Evolutionary conservation across 1,284 basidiomycete genomes (phyloP).

Genomic region (Ceratobasidium sp.): DNA sequence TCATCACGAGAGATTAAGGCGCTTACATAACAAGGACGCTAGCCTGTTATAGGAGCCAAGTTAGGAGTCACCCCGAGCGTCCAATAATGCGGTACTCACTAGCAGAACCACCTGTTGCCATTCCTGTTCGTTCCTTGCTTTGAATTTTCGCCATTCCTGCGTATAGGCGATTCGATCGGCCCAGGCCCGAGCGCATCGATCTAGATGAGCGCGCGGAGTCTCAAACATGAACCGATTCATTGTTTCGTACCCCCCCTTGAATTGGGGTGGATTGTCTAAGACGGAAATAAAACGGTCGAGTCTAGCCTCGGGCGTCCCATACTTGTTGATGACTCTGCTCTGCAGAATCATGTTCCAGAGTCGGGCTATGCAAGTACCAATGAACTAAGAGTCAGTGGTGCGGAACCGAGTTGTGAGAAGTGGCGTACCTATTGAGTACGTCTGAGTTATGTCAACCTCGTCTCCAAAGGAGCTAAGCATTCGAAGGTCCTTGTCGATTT

Average conservation of each 20-base stretch:
- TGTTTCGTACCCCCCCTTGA: conserved; percentile 5
- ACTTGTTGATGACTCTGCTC: conserved; percentile 36
- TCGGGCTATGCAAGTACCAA: conserved; percentile 9
- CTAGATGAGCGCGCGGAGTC: conserved; percentile 15
- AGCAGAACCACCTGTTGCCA: conserved; percentile 22
- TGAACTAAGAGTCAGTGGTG: neutral
- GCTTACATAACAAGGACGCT: conserved; percentile 27
- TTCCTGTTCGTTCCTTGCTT: conserved; percentile 27
- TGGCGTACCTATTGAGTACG: conserved; percentile 28
- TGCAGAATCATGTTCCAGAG: conserved; percentile 35
- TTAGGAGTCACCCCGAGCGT: neutral
- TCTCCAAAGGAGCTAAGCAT: conserved; percentile 11
- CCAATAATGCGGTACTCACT: neutral
- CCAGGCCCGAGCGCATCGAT: conserved; percentile 39
- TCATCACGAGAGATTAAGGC: neutral
- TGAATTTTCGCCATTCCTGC: conserved; percentile 30
- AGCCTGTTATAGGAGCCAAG: neutral
- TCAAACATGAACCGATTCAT: conserved; percentile 1
- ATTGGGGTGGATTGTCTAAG: conserved; percentile 15
- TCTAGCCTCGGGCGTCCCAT: conserved; percentile 31
- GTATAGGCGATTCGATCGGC: conserved; percentile 37
- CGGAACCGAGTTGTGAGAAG: neutral
- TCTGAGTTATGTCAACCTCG: conserved; percentile 15
- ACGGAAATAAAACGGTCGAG: conserved; percentile 35
- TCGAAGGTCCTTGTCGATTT: conserved; percentile 3